Evolutionary conservation across 257 asterid genomes (phyloP).

Genomic region (Solanum dulcamara): DNA sequence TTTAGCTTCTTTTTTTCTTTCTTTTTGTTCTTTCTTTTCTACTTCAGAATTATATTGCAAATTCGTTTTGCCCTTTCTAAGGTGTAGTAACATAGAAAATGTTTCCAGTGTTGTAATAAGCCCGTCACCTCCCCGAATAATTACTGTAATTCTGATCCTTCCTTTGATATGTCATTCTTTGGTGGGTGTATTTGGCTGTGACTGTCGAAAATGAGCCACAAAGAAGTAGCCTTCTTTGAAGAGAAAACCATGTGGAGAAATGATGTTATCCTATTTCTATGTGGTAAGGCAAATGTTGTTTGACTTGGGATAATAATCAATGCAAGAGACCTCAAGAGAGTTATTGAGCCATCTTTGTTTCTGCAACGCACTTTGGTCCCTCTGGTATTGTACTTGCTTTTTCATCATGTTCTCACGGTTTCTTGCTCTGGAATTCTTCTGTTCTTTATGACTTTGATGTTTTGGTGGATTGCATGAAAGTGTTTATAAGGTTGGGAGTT

Average conservation of each 20-base stretch:
- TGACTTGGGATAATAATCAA: background rate
- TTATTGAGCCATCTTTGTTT: background rate
- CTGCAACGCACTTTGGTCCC: background rate
- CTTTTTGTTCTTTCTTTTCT: background rate
- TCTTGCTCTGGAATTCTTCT: background rate
- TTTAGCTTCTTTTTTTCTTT: background rate
- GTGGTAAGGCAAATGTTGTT: background rate
- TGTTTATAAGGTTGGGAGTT: conserved; percentile 5
- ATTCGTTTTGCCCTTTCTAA: background rate
- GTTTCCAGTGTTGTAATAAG: background rate
- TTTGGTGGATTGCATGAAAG: background rate
- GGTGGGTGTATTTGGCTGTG: background rate
- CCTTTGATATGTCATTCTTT: background rate
- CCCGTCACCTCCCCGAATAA: background rate
- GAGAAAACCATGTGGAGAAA: background rate
- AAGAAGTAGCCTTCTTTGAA: background rate
- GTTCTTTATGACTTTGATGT: background rate
- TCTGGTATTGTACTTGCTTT: background rate
- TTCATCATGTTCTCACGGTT: background rate
- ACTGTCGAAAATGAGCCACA: background rate
- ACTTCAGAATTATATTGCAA: background rate
- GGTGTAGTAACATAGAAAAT: background rate
- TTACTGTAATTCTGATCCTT: background rate
- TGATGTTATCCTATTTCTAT: background rate
- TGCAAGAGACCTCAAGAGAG: background rate